A percentile compares a stretch with the other conserved stretches of the same genome.
These are phyloP conservation scores for Amanita subjunquillea DNA, from an alignment of 768 basidiomycete genomes.

Conservation along the genomic window DNA sequence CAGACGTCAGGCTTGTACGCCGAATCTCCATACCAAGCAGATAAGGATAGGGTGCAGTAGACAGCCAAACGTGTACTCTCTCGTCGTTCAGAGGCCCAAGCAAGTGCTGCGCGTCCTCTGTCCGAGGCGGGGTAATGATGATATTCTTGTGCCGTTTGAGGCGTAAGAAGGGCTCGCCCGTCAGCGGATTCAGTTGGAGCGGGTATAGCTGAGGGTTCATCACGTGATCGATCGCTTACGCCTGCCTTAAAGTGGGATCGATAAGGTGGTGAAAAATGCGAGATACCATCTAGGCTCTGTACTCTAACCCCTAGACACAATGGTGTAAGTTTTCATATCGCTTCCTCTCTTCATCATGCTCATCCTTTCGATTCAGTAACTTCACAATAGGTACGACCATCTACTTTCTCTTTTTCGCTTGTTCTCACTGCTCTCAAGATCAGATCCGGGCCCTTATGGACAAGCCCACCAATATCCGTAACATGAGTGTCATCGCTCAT, in stretches of 20 bases:
- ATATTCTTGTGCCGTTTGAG: slow-evolving; percentile 40
- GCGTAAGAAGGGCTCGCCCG: slow-evolving; percentile 44
- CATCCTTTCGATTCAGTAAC: slow-evolving; percentile 47
- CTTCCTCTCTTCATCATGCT: slow-evolving; percentile 12
- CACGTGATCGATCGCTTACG: neutral
- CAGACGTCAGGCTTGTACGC: neutral
- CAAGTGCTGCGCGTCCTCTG: slow-evolving; percentile 25
- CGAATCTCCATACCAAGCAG: slow-evolving; percentile 13
- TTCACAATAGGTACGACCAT: slow-evolving; percentile 62
- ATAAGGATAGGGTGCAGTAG: slow-evolving; percentile 44
- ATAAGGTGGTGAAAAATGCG: slow-evolving; percentile 27
- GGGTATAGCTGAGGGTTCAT: slow-evolving; percentile 24
- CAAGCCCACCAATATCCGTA: slow-evolving; percentile 84
- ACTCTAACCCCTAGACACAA: slow-evolving; percentile 45
- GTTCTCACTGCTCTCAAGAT: slow-evolving; percentile 31
- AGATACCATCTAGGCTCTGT: slow-evolving; percentile 23
- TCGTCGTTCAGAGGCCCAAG: slow-evolving; percentile 35
- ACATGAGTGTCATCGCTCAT: slow-evolving; percentile 92
- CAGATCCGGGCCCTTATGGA: slow-evolving; percentile 88
- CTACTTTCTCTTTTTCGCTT: neutral
- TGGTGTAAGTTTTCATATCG: slow-evolving; percentile 59
- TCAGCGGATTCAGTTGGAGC: slow-evolving; percentile 27
- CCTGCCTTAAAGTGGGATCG: slow-evolving; percentile 31
- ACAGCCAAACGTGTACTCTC: slow-evolving; percentile 30
- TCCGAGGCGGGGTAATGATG: slow-evolving; percentile 43